phyloP scores from a whole-genome alignment of 169 alveolate genomes.

The Perkinsus chesapeaki region DNA sequence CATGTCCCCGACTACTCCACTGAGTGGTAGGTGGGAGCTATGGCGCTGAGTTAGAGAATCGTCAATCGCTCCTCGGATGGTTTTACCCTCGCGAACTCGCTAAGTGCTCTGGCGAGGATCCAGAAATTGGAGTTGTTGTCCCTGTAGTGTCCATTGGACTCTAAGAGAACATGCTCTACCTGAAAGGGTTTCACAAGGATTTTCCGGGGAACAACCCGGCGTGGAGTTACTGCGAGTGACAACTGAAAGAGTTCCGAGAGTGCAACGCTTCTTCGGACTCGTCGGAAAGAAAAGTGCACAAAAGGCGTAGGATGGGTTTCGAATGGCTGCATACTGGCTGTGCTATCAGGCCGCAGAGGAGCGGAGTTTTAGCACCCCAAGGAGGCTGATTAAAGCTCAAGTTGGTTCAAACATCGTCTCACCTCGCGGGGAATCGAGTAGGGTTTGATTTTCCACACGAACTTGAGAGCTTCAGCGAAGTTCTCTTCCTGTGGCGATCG shows the following conservation, averaged over 20 bases:
- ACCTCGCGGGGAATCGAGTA: neutral
- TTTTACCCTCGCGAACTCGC: slow-evolving; percentile 38
- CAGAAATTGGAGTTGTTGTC: slow-evolving; percentile 15
- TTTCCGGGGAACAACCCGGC: no score
- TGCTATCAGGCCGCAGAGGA: no score
- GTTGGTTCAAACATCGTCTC: slow-evolving; percentile 11
- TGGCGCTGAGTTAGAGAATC: neutral
- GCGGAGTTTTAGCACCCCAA: no score
- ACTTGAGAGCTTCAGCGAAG: slow-evolving; percentile 53
- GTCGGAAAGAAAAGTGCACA: no score
- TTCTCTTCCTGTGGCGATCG: slow-evolving; percentile 43
- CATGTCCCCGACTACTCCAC: slow-evolving; percentile 67
- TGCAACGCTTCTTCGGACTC: no score
- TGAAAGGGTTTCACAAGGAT: no score
- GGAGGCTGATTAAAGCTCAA: no score
- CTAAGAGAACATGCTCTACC: neutral
- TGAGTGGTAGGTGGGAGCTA: slow-evolving; percentile 43
- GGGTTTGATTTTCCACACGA: neutral
- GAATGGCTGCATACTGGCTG: no score
- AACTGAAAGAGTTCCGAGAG: no score
- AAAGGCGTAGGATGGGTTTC: no score
- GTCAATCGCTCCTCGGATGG: neutral
- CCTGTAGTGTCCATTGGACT: neutral
- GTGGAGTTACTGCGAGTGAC: no score
- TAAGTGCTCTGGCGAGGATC: slow-evolving; percentile 44